Evolutionary conservation across 345 rosid species (phyloP), one percentile per base, ranked within the genome.

Genomic region (Citrus cavaleriei): DNA sequence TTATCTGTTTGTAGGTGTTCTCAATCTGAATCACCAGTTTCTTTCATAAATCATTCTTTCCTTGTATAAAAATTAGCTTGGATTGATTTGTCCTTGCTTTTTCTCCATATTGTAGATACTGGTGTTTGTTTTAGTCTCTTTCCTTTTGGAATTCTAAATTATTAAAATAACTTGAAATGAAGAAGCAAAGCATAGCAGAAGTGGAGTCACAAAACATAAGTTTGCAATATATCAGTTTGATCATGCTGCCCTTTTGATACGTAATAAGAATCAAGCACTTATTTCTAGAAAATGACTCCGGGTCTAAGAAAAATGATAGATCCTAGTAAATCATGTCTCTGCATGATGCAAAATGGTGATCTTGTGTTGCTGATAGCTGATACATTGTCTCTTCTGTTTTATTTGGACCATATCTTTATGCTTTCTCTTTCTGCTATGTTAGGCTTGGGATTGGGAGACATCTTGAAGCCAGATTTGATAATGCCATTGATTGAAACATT

Each of bases 361-460:
- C 18, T 22, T 51, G 16, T 51, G 16, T 28, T 18, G 61, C 74
- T 51, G 74, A 54, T 70, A 70, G 16, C 37, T 18, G 14, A 27
- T 49, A 27, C 18, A 27, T 0, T 27, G 55, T 70, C 37, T 3
- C 74, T 9, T 49, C 40, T 49, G 34, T 27, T 28, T 28, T 27
- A 49, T 22, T 40, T 55, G 34, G 28, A 49, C 58, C 14, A 7
- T 12, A 16, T 16, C 28, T 77, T 38, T 78, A 32, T 65, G 16
- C 12, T 77, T 49, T 73, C 58, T 68, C 75, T 57, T 79, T 40
- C 76, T 78, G 57, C 35, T 69, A 28, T 79, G 35, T 46, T 85
- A 96, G 99, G 98, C 24, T 67, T 96, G 68, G 97, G 85, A 73
- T 85, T 96, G 76, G 97, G 91, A 70, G 99, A 96, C 80, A 86